Conservation (phyloP, 306 rosid genomes). For the Quercus berberidifolia region DNA sequence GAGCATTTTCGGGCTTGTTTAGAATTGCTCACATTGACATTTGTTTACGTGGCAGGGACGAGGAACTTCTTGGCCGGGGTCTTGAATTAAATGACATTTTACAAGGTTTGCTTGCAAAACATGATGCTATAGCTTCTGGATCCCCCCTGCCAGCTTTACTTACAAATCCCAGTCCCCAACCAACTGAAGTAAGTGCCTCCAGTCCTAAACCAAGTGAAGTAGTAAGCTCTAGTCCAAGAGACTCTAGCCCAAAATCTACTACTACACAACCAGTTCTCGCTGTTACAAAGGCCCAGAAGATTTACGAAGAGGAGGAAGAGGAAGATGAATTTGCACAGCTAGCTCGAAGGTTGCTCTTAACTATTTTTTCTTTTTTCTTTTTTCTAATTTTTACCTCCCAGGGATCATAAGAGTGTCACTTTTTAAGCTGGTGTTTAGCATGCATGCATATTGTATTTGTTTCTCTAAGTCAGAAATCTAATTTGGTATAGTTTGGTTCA, state of each 20-base stretch:
- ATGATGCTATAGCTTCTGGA: conserved; percentile 92
- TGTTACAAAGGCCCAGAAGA: conserved; percentile 22
- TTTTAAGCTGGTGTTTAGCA: background rate
- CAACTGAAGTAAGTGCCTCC: conserved; percentile 38
- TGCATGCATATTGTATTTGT: background rate
- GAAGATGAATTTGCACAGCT: conserved; percentile 96
- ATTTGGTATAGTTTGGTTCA: background rate
- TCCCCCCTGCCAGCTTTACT: conserved; percentile 51
- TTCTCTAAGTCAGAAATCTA: background rate
- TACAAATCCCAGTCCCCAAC: conserved; percentile 40
- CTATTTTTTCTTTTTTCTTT: background rate
- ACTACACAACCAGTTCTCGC: conserved; percentile 33
- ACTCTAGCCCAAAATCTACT: conserved; percentile 43
- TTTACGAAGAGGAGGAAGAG: conserved; percentile 75
- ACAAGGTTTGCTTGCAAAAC: conserved; percentile 82
- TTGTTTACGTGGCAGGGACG: conserved; percentile 61
- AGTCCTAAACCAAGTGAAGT: conserved; percentile 45
- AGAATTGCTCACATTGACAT: conserved; percentile 15
- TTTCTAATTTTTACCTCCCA: background rate
- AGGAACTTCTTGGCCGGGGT: conserved; percentile 89
- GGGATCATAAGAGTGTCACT: conserved; percentile 2
- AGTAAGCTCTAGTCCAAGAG: conserved; percentile 35
- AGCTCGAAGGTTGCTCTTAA: conserved; percentile 70
- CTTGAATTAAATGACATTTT: conserved; percentile 78
- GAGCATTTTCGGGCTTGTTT: background rate